Evolutionary conservation across 1,284 basidiomycete species (phyloP), one percentile per base, ranked within the genome.

Genomic region (Trichosporon inkin): DNA sequence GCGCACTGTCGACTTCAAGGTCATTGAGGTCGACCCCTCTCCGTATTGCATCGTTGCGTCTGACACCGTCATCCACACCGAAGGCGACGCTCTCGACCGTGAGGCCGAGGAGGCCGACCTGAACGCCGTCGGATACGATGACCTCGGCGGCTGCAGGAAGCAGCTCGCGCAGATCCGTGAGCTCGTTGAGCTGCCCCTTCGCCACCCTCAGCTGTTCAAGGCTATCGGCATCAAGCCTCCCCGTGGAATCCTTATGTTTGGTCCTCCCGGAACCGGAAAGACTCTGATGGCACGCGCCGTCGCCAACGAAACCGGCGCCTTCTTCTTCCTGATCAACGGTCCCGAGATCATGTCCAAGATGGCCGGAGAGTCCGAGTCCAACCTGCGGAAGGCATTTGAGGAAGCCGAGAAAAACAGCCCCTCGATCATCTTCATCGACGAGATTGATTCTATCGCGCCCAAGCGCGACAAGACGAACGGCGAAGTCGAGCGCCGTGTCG

Each of bases 301-400:
- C 44, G 96, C 95, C 65, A 99, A 99, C 77, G 96, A 99, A 80
- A 99, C 95, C 32, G 95, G 96, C 57, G 96, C 96, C 19, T 99
- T 99, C 85, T 99, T 99, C 85, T 99, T 99, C 87, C 82, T 98
- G 60, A 99, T 99, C 82, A 99, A 98, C 73, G 95, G 96, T 64
- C 96, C 95, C 53, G 96, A 99, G 79, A 98, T 99, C 78, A 99
- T 99, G 95, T 92, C 90, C 73, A 99, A 97, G 83, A 97, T 97
- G 94, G 94, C 94, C 60, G 94, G 94, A 72, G 96, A 99, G 81
- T 90, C 87, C 74, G 96, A 99, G 79, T 93, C 90, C 68, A 99
- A 99, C 79, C 81, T 99, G 63, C 84, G 96, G 67, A 98, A 99
- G 79, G 94, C 95, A 6, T 99, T 99, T 78, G 94, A 98, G 79